These are phyloP conservation scores for Lentinula edodes DNA, from an alignment of 768 basidiomycete genomes.

Conservation along the genomic window DNA sequence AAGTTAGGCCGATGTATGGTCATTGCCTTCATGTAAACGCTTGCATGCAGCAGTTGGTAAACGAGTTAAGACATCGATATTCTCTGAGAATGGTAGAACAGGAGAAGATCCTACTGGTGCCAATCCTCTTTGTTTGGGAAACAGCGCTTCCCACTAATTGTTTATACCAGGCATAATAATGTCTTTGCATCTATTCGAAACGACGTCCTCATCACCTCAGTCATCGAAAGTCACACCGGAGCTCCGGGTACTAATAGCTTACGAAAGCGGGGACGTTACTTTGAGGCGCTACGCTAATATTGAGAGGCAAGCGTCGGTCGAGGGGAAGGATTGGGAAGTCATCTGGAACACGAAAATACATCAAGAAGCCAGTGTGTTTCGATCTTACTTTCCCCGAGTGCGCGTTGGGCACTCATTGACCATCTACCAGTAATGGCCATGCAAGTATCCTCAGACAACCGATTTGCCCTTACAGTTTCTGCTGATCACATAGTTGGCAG, in stretches of 20 bases:
- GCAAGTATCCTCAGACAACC: slow-evolving; percentile 54
- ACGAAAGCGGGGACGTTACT: slow-evolving; percentile 86
- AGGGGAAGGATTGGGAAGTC: slow-evolving; percentile 69
- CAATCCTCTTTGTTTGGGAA: neutral
- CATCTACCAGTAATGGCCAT: slow-evolving; percentile 73
- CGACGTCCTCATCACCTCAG: slow-evolving; percentile 18
- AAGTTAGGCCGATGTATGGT: slow-evolving; percentile 81
- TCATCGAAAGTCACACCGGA: slow-evolving; percentile 27
- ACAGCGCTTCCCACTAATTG: neutral
- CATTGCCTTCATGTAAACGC: slow-evolving; percentile 59
- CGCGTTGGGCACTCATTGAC: neutral
- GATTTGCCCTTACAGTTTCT: slow-evolving; percentile 73
- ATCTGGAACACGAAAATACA: slow-evolving; percentile 67
- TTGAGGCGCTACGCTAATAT: slow-evolving; percentile 45
- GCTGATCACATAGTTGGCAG: slow-evolving; percentile 76
- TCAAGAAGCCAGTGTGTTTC: slow-evolving; percentile 59
- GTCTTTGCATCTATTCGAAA: slow-evolving; percentile 67
- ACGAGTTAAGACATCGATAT: slow-evolving; percentile 28
- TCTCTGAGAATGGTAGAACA: slow-evolving; percentile 35
- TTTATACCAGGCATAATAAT: slow-evolving; percentile 72
- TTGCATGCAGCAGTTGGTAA: slow-evolving; percentile 85
- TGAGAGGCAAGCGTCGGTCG: slow-evolving; percentile 46
- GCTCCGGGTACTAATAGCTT: slow-evolving; percentile 66
- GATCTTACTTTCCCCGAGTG: neutral
- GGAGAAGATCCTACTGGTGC: slow-evolving; percentile 55